Base-by-base conservation (phyloP, 768 basidiomycete genomes). In the Phaffia australis region DNA sequence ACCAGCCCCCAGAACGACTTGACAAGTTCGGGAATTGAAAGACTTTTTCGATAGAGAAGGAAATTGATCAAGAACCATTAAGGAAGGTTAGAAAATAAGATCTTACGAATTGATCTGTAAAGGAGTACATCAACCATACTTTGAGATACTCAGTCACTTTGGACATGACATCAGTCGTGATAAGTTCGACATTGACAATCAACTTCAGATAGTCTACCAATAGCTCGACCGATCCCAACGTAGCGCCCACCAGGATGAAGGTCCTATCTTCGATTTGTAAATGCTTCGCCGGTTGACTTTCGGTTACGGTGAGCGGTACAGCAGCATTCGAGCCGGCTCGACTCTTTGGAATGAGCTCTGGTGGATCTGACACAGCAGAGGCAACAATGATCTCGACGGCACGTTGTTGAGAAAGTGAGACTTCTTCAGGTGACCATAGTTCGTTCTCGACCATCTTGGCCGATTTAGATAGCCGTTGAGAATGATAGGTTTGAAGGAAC, bases 1-100 rank as follows among this genome's bases (percentile, higher is more conserved):
- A 18, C 95, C 95, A 11, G 95, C 95, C 3, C 95, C 95, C 11
- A 99, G 81, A 0, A 99, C 95, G 55, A 98, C 93, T 75, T 98
- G 95, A 77, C 95, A 99, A 1, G 91, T 94, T 71, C 95, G 80
- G 35, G 94, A 98, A 76, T 99, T 99, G 80, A 94, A 98, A 30
- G 92, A 87, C 79, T 81, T 63, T 15, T 4, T n/a, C 23, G 9
- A 27, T 14, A 42, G 4, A 19, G 25, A 50, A 48, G 25, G 21
- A 11, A 23, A 48, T 32, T 32, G 46, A 59, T 57, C 14, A 1
- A 62, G n/a, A 51, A 46, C 27, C 46, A 48, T n/a, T n/a, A n/a
- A n/a, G n/a, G n/a, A n/a, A n/a, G n/a, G n/a, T n/a, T n/a, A n/a
- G n/a, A n/a, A n/a, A n/a, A n/a, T n/a, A n/a, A n/a, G n/a, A n/a